phyloP scores from a whole-genome alignment of 768 basidiomycete genomes.

The Chalciporus sphaerocephalus region DNA sequence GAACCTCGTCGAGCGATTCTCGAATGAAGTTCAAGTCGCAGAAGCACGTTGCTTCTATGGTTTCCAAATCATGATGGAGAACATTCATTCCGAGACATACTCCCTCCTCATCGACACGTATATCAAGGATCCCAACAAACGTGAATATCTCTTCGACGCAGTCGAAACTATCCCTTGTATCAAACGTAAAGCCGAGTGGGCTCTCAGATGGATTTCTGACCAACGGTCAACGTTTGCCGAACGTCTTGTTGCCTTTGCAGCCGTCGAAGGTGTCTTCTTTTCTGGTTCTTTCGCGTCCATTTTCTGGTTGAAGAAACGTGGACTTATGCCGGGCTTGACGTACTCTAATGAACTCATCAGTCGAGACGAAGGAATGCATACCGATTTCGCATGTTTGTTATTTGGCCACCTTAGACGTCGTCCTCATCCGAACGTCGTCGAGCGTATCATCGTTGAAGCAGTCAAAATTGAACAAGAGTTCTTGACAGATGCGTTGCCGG shows the following conservation, averaged over 20 bases:
- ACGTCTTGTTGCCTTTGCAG: slow-evolving; percentile 89
- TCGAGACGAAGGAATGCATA: slow-evolving; percentile 92
- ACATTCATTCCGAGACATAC: slow-evolving; percentile 94
- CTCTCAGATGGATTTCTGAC: slow-evolving; percentile 86
- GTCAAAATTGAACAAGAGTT: slow-evolving; percentile 84
- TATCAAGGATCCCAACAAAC: slow-evolving; percentile 71
- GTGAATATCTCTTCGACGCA: slow-evolving; percentile 81
- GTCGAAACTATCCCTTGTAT: slow-evolving; percentile 90
- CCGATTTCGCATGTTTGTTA: slow-evolving; percentile 89
- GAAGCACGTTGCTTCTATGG: slow-evolving; percentile 96
- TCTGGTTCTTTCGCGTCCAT: slow-evolving; percentile 89
- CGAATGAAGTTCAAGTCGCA: slow-evolving; percentile 81
- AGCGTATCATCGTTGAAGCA: slow-evolving; percentile 72
- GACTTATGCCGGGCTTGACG: slow-evolving; percentile 90
- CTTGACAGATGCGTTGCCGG: slow-evolving; percentile 81
- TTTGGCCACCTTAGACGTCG: slow-evolving; percentile 74
- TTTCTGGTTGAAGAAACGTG: slow-evolving; percentile 97
- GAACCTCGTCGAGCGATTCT: slow-evolving; percentile 90
- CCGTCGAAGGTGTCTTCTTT: slow-evolving; percentile 97
- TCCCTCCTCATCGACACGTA: slow-evolving; percentile 92
- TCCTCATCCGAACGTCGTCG: slow-evolving; percentile 73
- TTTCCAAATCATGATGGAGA: slow-evolving; percentile 98
- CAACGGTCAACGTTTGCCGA: slow-evolving; percentile 75
- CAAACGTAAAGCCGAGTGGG: slow-evolving; percentile 91
- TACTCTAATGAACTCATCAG: slow-evolving; percentile 96